A percentile compares a stretch with the other conserved stretches of the same genome.
These are phyloP conservation scores for Xylaria sp. DNA, from an alignment of 2,329 filamentous ascomycete species.

Conservation along the genomic window DNA sequence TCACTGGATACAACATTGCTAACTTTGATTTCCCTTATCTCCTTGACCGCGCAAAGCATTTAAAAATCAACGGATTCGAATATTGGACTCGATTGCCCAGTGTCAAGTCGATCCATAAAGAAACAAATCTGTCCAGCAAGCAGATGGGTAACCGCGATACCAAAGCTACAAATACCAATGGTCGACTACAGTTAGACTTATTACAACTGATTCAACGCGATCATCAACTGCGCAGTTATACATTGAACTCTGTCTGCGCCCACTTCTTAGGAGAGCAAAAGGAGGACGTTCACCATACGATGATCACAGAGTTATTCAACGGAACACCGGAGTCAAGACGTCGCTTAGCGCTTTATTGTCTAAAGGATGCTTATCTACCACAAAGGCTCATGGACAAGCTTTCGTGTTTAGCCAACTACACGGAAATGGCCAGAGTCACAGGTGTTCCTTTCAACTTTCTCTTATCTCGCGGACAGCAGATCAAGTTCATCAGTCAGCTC, in stretches of 20 bases:
- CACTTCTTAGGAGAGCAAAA: slow-evolving; percentile 97
- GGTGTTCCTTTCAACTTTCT: slow-evolving; percentile 97
- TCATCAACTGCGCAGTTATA: slow-evolving; percentile 94
- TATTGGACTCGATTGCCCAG: slow-evolving; percentile 84
- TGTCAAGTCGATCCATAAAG: slow-evolving; percentile 72
- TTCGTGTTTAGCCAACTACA: slow-evolving; percentile 98
- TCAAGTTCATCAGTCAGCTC: slow-evolving; percentile 96
- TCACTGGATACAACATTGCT: slow-evolving; percentile 97
- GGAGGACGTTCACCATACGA: slow-evolving; percentile 97
- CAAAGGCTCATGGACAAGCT: slow-evolving; percentile 96
- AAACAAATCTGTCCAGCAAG: slow-evolving; percentile 92
- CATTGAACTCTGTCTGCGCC: slow-evolving; percentile 92
- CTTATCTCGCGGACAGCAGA: slow-evolving; percentile 89
- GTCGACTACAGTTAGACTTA: slow-evolving; percentile 88
- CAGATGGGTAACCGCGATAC: slow-evolving; percentile 97
- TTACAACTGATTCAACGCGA: slow-evolving; percentile 95
- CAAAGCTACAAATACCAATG: slow-evolving; percentile 93
- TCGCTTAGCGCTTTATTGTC: slow-evolving; percentile 89
- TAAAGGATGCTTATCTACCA: slow-evolving; percentile 96
- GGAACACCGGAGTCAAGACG: slow-evolving; percentile 91
- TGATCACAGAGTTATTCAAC: slow-evolving; percentile 98
- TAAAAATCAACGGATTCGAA: slow-evolving; percentile 81
- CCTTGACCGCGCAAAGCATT: slow-evolving; percentile 81
- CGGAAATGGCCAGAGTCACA: slow-evolving; percentile 99
- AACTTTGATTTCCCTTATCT: slow-evolving; percentile 99